Conservation (phyloP, 1,284 basidiomycete genomes). For the Sporisorium scitamineum region DNA sequence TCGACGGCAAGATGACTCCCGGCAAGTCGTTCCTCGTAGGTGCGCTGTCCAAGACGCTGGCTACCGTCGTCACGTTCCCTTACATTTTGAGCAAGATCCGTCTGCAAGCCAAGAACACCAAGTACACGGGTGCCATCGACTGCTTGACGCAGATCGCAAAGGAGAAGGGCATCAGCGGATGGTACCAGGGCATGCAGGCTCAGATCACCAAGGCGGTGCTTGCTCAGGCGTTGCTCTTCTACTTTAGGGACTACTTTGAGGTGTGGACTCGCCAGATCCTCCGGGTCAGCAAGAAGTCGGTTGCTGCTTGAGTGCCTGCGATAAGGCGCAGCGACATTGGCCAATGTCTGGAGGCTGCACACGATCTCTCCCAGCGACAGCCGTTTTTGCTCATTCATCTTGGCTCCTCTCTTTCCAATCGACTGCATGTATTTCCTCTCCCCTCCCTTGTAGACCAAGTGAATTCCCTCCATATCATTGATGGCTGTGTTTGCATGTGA, state of each 20-base stretch:
- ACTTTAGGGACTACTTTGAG: conserved; percentile 68
- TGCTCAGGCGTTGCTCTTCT: conserved; percentile 75
- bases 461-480: not conserved
- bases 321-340: no score
- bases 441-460: not conserved
- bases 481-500: not conserved
- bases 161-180: conserved; percentile 76
- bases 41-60: conserved; percentile 93
- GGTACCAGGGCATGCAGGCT: conserved; percentile 93
- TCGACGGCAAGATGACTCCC: conserved; percentile 79
- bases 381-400: not conserved
- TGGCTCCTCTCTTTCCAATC: not conserved
- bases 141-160: conserved; percentile 81
- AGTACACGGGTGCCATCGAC: conserved; percentile 79
- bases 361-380: not conserved
- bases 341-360: no score
- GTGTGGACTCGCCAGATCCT: conserved; percentile 66
- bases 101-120: conserved; percentile 79
- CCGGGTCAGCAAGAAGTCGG: conserved; percentile 41
- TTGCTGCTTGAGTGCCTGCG: conserved; percentile 10
- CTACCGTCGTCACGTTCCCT: conserved; percentile 74
- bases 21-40: conserved; percentile 87
- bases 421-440: conserved; percentile 19
- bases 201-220: conserved; percentile 90
- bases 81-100: conserved; percentile 95